Evolutionary conservation across 192 early-diverging fungal species (phyloP).

Genomic region (Coemansia sp.): DNA sequence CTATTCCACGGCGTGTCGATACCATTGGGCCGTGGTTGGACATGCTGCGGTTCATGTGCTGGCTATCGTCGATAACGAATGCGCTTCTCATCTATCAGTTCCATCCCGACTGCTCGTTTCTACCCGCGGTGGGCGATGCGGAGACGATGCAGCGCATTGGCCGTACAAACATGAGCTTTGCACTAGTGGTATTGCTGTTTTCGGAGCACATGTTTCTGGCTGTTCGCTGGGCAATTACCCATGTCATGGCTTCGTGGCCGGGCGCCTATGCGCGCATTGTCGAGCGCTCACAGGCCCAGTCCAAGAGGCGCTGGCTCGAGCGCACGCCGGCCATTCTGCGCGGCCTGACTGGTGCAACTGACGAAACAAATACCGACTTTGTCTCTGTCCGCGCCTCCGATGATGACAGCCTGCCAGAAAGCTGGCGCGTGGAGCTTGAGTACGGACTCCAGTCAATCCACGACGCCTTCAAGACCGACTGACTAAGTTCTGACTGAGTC

Average conservation of each 20-base stretch:
- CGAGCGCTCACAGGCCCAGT: slow-evolving; percentile 40
- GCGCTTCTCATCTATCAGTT: slow-evolving; percentile 60
- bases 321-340: slow-evolving; percentile 28
- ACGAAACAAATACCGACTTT: not conserved
- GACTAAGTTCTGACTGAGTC: not conserved
- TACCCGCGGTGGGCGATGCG: slow-evolving; percentile 30
- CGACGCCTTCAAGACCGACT: slow-evolving; percentile 30
- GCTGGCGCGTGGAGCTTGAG: slow-evolving; percentile 39
- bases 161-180: slow-evolving; percentile 47
- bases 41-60: slow-evolving; percentile 60
- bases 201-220: slow-evolving; percentile 50
- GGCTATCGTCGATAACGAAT: slow-evolving; percentile 59
- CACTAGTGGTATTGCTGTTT: slow-evolving; percentile 51
- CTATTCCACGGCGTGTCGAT: slow-evolving; percentile 70
- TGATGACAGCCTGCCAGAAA: not conserved
- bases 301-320: slow-evolving; percentile 51
- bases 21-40: slow-evolving; percentile 78
- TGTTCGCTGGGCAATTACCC: slow-evolving; percentile 38
- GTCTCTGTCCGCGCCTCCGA: not conserved
- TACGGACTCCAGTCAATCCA: slow-evolving; percentile 29
- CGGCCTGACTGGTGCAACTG: slow-evolving; percentile 18
- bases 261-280: slow-evolving; percentile 42
- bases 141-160: slow-evolving; percentile 43
- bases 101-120: slow-evolving; percentile 32
- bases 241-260: slow-evolving; percentile 52